A percentile compares a stretch with the other conserved stretches of the same genome.
Conservation (phyloP, 495 filamentous ascomycete species). For the Durotheca rogersii region DNA sequence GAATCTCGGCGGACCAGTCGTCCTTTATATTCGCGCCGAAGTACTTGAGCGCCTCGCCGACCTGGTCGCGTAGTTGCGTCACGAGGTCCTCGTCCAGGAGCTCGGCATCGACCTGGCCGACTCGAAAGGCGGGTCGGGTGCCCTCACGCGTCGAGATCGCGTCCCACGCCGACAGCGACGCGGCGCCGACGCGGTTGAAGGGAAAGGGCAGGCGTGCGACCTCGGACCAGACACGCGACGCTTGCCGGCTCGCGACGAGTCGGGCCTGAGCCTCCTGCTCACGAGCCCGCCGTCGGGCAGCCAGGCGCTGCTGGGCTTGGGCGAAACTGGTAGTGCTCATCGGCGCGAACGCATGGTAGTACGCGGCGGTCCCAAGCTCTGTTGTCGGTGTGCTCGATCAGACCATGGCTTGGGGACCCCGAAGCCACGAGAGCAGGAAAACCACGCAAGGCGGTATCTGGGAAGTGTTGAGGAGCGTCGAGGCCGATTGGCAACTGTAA, state of each 20-base stretch:
- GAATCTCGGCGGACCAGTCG: conserved; percentile 85
- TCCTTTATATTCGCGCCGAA: conserved; percentile 68
- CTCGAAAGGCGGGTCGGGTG: conserved; percentile 81
- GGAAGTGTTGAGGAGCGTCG: neutral
- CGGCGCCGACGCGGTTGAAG: conserved; percentile 57
- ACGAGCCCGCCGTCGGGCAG: conserved; percentile 71
- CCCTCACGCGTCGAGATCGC: conserved; percentile 71
- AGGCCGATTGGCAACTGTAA: conserved; percentile 14
- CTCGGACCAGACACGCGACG: conserved; percentile 57
- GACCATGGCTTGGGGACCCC: conserved; percentile 4
- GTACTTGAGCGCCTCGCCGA: conserved; percentile 86
- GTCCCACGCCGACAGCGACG: conserved; percentile 65
- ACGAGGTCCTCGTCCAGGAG: conserved; percentile 93
- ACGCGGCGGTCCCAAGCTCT: conserved; percentile 5
- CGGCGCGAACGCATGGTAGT: conserved; percentile 30
- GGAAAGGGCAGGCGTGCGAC: conserved; percentile 65
- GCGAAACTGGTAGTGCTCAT: conserved; percentile 81
- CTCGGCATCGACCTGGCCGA: conserved; percentile 96
- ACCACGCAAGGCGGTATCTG: neutral
- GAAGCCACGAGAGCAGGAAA: neutral
- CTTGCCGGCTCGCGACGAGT: conserved; percentile 55
- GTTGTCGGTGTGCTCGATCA: conserved; percentile 9
- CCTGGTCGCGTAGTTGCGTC: conserved; percentile 78
- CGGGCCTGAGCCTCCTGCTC: conserved; percentile 61
- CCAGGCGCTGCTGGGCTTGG: conserved; percentile 78